Conservation (phyloP, 305 asterid species). For the Ilex paraguariensis region DNA sequence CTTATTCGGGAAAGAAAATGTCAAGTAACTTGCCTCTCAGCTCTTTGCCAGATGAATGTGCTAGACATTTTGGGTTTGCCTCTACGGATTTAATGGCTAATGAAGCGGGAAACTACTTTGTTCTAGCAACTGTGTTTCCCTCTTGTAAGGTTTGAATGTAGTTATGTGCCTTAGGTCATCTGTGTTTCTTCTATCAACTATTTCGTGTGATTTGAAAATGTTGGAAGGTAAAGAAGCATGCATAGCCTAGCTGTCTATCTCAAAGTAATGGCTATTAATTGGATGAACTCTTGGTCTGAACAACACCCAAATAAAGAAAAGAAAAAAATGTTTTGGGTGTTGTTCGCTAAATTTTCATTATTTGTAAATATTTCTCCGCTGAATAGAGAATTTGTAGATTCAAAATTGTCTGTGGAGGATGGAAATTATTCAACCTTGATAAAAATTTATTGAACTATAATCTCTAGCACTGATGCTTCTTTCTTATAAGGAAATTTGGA, state of each 20-base stretch:
- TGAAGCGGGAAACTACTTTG: constrained; percentile 66
- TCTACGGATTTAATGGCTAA: constrained; percentile 27
- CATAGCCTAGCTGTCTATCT: neutral
- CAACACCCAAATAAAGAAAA: no score
- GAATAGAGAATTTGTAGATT: no score
- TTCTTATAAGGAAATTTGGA: no score
- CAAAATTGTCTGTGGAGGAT: no score
- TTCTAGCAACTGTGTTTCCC: constrained; percentile 64
- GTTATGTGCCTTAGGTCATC: constrained; percentile 5
- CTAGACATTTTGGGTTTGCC: constrained; percentile 50
- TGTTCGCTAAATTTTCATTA: no score
- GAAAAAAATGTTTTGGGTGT: no score
- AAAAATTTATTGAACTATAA: no score
- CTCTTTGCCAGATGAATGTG: constrained; percentile 66
- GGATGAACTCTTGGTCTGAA: no score
- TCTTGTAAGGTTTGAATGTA: constrained; percentile 63
- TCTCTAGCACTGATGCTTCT: no score
- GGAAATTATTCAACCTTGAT: no score
- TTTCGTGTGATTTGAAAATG: neutral
- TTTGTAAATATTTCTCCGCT: no score
- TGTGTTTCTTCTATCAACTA: constrained; percentile 11
- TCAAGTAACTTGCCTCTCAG: constrained; percentile 47
- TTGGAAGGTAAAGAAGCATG: neutral
- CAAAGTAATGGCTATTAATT: no score
- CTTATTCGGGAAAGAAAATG: constrained; percentile 35